phyloP scores from a whole-genome alignment of 2,329 filamentous ascomycete genomes.

The Hyphodiscus sp. region DNA sequence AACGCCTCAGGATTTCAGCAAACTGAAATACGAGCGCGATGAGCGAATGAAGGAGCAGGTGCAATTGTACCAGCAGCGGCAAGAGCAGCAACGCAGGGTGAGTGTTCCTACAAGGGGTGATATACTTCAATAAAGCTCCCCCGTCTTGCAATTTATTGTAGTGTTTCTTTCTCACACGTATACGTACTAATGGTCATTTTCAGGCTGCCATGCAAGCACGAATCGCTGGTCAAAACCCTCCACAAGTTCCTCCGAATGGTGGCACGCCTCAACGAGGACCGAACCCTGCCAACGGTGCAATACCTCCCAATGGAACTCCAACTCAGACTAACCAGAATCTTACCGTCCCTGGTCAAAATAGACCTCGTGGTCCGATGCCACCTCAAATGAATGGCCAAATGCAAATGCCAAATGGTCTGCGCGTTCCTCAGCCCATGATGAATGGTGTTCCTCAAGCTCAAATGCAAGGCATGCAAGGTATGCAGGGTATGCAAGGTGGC shows the following conservation, averaged over 20 bases:
- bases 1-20: constrained; percentile 85
- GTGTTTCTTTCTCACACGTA: constrained; percentile 3
- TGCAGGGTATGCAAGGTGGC: constrained; percentile 46
- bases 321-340: constrained; percentile 20
- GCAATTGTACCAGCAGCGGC: constrained; percentile 36
- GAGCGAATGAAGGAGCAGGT: constrained; percentile 57
- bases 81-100: constrained; percentile 47
- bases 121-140: not conserved
- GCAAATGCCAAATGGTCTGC: constrained; percentile 27
- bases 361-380: constrained; percentile 21
- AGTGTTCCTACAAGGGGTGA: constrained; percentile 24
- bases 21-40: constrained; percentile 82
- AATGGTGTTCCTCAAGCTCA: constrained; percentile 64
- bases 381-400: constrained; percentile 30
- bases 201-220: constrained; percentile 9
- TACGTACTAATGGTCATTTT: constrained; percentile 19
- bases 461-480: constrained; percentile 50
- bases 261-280: constrained; percentile 10
- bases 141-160: not conserved
- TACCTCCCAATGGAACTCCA: constrained; percentile 16
- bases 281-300: constrained; percentile 16
- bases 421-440: constrained; percentile 44
- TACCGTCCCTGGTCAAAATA: constrained; percentile 25
- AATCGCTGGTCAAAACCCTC: constrained; percentile 9
- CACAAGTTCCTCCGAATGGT: constrained; percentile 10